phyloP scores from a whole-genome alignment of 805 yeast genomes.

The Teunomyces panamensis region DNA sequence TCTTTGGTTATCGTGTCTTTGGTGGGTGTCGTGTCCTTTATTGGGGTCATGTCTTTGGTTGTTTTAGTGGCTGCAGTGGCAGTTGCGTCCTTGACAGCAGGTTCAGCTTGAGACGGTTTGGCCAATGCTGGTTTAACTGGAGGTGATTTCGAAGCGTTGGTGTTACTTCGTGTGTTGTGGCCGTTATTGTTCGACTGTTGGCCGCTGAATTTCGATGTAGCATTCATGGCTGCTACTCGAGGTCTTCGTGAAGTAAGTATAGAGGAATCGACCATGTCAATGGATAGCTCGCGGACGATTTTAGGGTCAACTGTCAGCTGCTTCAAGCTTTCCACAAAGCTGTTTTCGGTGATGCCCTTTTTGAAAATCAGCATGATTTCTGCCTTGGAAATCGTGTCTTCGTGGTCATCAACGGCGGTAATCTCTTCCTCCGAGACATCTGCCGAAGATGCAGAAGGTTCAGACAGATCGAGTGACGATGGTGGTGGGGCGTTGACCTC shows the following conservation, averaged over 20 bases:
- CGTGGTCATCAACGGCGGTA: background rate
- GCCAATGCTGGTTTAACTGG: too few species aligned
- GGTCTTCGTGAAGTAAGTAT: slow-evolving; percentile 1
- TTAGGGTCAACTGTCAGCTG: slow-evolving; percentile 15
- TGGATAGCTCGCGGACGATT: slow-evolving; percentile 15
- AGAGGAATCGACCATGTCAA: slow-evolving; percentile 23
- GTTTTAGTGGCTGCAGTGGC: too few species aligned
- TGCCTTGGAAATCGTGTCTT: slow-evolving; percentile 13
- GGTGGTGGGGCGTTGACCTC: background rate
- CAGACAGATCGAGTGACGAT: background rate
- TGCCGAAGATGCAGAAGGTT: background rate
- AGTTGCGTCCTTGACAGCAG: too few species aligned
- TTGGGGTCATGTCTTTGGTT: too few species aligned
- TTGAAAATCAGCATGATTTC: slow-evolving; percentile 22
- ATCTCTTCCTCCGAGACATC: background rate
- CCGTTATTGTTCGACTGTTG: background rate
- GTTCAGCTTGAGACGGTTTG: too few species aligned
- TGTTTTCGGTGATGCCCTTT: slow-evolving; percentile 14
- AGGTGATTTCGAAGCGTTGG: background rate
- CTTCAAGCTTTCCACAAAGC: slow-evolving; percentile 8
- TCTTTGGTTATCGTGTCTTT: too few species aligned
- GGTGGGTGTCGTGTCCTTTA: too few species aligned
- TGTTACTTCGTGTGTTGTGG: background rate
- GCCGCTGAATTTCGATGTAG: slow-evolving; percentile 2
- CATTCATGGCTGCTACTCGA: slow-evolving; percentile 10